Evolutionary conservation across 2,329 filamentous ascomycete genomes (phyloP).

Genomic region (Fusarium miscanthi): DNA sequence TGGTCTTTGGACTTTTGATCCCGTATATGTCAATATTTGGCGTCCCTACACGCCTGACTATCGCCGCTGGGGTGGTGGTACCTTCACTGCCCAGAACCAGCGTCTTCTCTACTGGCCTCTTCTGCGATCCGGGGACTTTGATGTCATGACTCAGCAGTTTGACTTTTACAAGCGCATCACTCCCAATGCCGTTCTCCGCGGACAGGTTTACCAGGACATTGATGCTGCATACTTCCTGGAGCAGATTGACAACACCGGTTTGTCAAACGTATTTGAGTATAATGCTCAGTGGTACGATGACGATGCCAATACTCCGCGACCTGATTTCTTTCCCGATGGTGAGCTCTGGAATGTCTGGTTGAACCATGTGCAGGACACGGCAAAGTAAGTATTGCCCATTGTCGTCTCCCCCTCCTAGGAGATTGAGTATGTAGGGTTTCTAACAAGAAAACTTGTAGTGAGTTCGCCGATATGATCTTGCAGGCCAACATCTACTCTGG

Average conservation of each 20-base stretch:
- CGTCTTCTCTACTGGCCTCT: constrained; percentile 8
- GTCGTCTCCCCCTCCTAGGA: accelerated
- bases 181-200: neutral
- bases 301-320: neutral
- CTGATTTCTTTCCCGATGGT: neutral
- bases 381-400: neutral
- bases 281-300: constrained; percentile 15
- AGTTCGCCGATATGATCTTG: constrained; percentile 7
- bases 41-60: constrained; percentile 10
- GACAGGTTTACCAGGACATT: neutral
- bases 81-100: constrained; percentile 11
- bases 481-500: constrained; percentile 12
- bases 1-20: constrained; percentile 15
- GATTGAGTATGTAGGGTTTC: neutral
- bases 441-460: neutral
- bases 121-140: neutral
- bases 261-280: constrained; percentile 12
- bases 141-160: constrained; percentile 10
- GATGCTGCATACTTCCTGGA: constrained; percentile 7
- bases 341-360: constrained; percentile 16
- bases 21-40: neutral
- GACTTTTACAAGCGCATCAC: constrained; percentile 15
- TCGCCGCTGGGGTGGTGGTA: neutral
- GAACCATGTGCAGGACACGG: constrained; percentile 12
- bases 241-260: neutral